Percentiles rank a stretch among this genome's conserved stretches.
Conservation (phyloP, 2,329 filamentous ascomycete species). For the Venturia carpophila region DNA sequence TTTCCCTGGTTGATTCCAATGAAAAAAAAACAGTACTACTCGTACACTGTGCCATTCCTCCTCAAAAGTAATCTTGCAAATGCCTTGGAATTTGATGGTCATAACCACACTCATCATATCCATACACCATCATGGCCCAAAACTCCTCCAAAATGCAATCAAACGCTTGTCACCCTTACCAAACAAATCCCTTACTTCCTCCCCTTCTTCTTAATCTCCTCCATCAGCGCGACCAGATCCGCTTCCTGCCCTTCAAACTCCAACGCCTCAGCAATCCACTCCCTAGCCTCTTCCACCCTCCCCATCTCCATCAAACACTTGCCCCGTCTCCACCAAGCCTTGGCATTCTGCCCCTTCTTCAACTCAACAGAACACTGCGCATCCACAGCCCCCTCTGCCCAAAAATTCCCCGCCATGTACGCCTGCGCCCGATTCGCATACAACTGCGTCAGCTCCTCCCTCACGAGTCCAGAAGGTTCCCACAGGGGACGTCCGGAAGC, state of each 20-base stretch:
- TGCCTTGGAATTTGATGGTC: not conserved
- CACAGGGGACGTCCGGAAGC: constrained; percentile 71
- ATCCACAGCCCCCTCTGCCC: constrained; percentile 81
- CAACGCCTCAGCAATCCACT: constrained; percentile 67
- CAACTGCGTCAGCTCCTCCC: constrained; percentile 74
- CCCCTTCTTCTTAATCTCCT: constrained; percentile 47
- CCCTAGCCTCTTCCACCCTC: constrained; percentile 68
- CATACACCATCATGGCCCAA: constrained; percentile 4
- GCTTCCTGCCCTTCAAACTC: constrained; percentile 66
- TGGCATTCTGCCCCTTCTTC: constrained; percentile 78
- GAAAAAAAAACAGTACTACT: not conserved
- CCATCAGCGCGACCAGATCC: constrained; percentile 32
- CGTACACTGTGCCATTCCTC: not conserved
- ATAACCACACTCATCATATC: not conserved
- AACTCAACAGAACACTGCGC: constrained; percentile 83
- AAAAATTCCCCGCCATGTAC: constrained; percentile 71
- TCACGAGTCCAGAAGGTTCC: constrained; percentile 76
- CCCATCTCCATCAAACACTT: constrained; percentile 88
- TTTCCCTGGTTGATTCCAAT: too few species aligned
- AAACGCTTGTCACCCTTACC: not conserved
- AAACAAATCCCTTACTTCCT: constrained; percentile 27
- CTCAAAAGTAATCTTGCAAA: not conserved
- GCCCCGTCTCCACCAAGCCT: constrained; percentile 88
- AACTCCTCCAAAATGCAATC: not conserved
- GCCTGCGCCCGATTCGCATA: constrained; percentile 87